These are phyloP conservation scores for Exophiala sideris DNA, from an alignment of 2,329 filamentous ascomycete species.

Conservation along the genomic window DNA sequence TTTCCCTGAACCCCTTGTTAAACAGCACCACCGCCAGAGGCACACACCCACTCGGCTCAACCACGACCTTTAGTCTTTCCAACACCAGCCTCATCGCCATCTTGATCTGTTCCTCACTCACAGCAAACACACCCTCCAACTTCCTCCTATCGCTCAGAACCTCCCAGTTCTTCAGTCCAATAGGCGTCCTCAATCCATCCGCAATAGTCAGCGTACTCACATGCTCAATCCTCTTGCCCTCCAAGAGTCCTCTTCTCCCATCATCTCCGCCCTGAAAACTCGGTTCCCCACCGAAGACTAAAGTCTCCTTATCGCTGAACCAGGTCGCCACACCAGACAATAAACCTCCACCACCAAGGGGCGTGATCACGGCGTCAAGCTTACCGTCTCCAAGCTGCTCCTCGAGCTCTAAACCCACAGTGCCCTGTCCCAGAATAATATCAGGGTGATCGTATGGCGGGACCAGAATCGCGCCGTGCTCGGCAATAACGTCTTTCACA, in stretches of 20 bases:
- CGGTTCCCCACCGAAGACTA: slow-evolving; percentile 85
- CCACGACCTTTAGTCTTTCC: slow-evolving; percentile 84
- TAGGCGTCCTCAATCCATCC: slow-evolving; percentile 80
- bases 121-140: slow-evolving; percentile 67
- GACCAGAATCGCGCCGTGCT: slow-evolving; percentile 74
- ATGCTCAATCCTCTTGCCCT: slow-evolving; percentile 56
- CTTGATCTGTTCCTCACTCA: slow-evolving; percentile 78
- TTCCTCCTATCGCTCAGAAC: slow-evolving; percentile 71
- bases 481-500: slow-evolving; percentile 62
- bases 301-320: slow-evolving; percentile 57
- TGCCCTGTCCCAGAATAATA: slow-evolving; percentile 92
- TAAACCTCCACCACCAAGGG: slow-evolving; percentile 85
- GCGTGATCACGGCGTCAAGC: slow-evolving; percentile 72
- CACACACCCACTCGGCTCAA: slow-evolving; percentile 87
- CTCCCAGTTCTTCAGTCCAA: slow-evolving; percentile 72
- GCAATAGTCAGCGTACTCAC: slow-evolving; percentile 80
- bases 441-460: slow-evolving; percentile 91
- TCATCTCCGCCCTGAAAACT: slow-evolving; percentile 81
- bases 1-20: slow-evolving; percentile 73
- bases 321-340: slow-evolving; percentile 78
- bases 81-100: slow-evolving; percentile 72
- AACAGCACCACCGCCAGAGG: slow-evolving; percentile 76
- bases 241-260: slow-evolving; percentile 66
- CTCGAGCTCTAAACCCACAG: slow-evolving; percentile 76
- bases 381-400: slow-evolving; percentile 58